Percentiles rank a stretch among this genome's conserved stretches.
Evolutionary conservation across 257 asterid genomes (phyloP).

Genomic region (Petrea volubilis): DNA sequence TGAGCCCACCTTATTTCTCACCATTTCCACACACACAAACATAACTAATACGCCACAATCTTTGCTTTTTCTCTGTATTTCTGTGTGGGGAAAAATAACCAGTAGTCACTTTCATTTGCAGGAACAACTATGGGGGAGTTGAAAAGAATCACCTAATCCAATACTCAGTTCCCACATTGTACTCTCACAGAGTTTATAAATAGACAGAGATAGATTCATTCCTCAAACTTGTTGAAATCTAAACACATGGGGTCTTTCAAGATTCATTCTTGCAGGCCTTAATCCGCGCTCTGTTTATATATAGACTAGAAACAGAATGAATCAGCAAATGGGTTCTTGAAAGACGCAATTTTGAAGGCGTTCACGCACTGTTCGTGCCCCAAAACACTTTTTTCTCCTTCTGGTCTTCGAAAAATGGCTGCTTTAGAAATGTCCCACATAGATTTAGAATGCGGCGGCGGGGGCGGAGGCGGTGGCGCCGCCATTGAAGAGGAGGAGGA

Average conservation of each 20-base stretch:
- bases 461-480: constrained; percentile 37
- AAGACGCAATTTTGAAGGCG: constrained; percentile 37
- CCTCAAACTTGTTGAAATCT: constrained; percentile 18
- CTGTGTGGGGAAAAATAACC: constrained; percentile 20
- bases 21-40: constrained; percentile 31
- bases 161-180: constrained; percentile 28
- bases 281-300: neutral
- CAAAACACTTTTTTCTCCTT: constrained; percentile 12
- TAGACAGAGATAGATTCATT: constrained; percentile 19
- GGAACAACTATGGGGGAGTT: constrained; percentile 35
- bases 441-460: constrained; percentile 74
- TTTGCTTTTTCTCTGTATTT: constrained; percentile 2
- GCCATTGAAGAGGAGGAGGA: constrained; percentile 39
- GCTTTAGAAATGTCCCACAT: constrained; percentile 41
- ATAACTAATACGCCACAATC: constrained; percentile 30
- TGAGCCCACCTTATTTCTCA: constrained; percentile 31
- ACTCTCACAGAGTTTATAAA: constrained; percentile 25
- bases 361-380: constrained; percentile 9
- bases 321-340: constrained; percentile 10
- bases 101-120: constrained; percentile 28
- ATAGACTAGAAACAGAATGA: neutral
- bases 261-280: constrained; percentile 22
- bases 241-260: constrained; percentile 23
- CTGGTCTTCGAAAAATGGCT: constrained; percentile 40
- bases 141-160: constrained; percentile 53